These are phyloP conservation scores for Ceratocystis lukuohia DNA, from an alignment of 2,329 filamentous ascomycete species.

Conservation along the genomic window DNA sequence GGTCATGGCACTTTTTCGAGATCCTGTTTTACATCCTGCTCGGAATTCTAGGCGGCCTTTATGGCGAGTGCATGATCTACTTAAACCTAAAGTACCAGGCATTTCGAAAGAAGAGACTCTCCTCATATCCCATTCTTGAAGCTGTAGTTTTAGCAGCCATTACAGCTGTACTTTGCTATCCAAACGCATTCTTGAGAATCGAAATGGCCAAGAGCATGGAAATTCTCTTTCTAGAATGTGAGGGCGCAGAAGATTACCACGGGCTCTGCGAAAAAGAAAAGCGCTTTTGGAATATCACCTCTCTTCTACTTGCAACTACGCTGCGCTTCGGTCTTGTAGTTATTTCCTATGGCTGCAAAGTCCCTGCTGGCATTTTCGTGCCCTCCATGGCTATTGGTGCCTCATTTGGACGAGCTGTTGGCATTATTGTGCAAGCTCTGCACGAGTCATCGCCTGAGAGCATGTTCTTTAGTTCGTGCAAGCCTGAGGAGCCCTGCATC, in stretches of 20 bases:
- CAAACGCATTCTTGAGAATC: constrained; percentile 86
- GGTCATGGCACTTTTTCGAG: constrained; percentile 97
- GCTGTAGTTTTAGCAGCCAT: constrained; percentile 67
- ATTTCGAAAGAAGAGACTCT: constrained; percentile 85
- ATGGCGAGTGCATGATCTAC: constrained; percentile 93
- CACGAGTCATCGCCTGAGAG: constrained; percentile 73
- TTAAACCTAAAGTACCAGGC: constrained; percentile 87
- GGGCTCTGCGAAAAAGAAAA: constrained; percentile 71
- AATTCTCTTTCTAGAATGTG: constrained; percentile 87
- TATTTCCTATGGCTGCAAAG: constrained; percentile 94
- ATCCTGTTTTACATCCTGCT: constrained; percentile 82
- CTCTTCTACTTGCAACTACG: constrained; percentile 64
- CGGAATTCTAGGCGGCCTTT: constrained; percentile 84
- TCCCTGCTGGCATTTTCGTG: constrained; percentile 94
- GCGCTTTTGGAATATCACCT: constrained; percentile 64
- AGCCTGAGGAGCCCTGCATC: constrained; percentile 86
- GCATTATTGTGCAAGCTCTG: constrained; percentile 81
- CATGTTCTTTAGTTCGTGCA: constrained; percentile 75
- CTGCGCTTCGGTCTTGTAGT: constrained; percentile 77
- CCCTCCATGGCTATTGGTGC: constrained; percentile 96
- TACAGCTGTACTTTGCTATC: constrained; percentile 90
- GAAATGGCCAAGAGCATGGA: constrained; percentile 99
- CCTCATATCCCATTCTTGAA: constrained; percentile 72
- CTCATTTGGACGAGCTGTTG: constrained; percentile 84
- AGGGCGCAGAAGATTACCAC: constrained; percentile 76